Evolutionary conservation across 1,139 yeast species (phyloP).

Genomic region (Suhomyces bribrorum): DNA sequence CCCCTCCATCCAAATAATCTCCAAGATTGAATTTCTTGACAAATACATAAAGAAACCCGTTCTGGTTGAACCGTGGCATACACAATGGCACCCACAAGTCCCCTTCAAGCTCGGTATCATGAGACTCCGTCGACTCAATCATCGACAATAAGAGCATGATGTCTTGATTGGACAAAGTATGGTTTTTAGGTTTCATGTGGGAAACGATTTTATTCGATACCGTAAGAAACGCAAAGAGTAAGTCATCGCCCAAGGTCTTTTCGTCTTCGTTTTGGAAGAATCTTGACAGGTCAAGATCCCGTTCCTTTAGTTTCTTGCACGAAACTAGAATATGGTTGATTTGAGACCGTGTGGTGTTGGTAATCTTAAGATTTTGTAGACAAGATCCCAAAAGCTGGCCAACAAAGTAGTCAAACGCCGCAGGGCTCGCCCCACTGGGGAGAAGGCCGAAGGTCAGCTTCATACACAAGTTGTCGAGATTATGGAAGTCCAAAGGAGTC

Average conservation of each 20-base stretch:
- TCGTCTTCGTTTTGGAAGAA: conserved; percentile 13
- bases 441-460: conserved; percentile 46
- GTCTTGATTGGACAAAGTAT: conserved; percentile 34
- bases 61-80: conserved; percentile 83
- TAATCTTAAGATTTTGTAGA: conserved; percentile 33
- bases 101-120: conserved; percentile 35
- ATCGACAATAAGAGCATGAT: conserved; percentile 32
- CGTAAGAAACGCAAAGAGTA: conserved; percentile 35
- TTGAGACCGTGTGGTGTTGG: conserved; percentile 36
- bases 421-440: conserved; percentile 10
- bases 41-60: conserved; percentile 83
- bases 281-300: conserved; percentile 11
- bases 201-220: conserved; percentile 30
- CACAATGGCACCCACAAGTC: conserved; percentile 95
- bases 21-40: conserved; percentile 57
- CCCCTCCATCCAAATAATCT: conserved; percentile 20
- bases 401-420: conserved; percentile 30
- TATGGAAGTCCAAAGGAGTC: conserved; percentile 66
- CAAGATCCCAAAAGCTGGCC: conserved; percentile 31
- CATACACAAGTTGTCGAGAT: conserved; percentile 61
- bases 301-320: conserved; percentile 23
- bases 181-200: conserved; percentile 38
- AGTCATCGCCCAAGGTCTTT: conserved; percentile 27
- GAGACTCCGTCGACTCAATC: conserved; percentile 21
- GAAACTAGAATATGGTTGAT: conserved; percentile 31